Evolutionary conservation across 495 filamentous ascomycete species (phyloP), one percentile per base, ranked within the genome.

Genomic region (Pyrenula aspistea): DNA sequence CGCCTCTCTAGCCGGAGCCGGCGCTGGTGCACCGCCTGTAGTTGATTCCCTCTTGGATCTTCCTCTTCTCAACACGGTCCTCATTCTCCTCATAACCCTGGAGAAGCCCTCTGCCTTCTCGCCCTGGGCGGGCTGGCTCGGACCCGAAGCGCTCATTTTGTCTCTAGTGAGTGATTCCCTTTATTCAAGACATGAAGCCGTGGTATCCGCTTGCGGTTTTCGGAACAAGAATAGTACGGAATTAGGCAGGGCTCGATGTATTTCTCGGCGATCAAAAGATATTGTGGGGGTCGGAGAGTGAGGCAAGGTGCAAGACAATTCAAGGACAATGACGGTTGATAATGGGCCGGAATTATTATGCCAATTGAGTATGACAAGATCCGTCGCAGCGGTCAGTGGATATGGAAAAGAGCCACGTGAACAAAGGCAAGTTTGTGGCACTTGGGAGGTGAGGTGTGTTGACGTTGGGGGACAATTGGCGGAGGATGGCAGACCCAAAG

Each of bases 21-120:
- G 4, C 8, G 15, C 31, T 42, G 31, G 8, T 42, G 31, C 4
- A 15, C 31, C 31, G 4, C 31, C 31, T 15, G 31, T 8, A 4
- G 31, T 42, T 15, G 31, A 42, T 42, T 42, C 31, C 15, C 15
- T 42, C 31, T 42, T 42, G 8, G 31, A 15, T 15, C 15, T 42
- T 4, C 69, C 72, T 62, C 79, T 77, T 60, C 75, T 82, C 59
- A 85, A 68, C 22, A 83, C 83, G 2, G 78, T 82, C 71, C 76
- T 87, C 67, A 87, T 77, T 60, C 80, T 76, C 55, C 77, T 77
- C 53, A 88, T 64, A 47, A 85, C 77, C 62, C 77, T 86, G 47
- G 77, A 75, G 48, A 88, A 62, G 22, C 84, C 82, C 62, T 77
- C 81, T 57, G 78, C 81, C 73, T 85, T 83, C 61, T 80, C 71